Base-by-base conservation (phyloP, 1,284 basidiomycete genomes). In the Austropuccinia psidii region DNA sequence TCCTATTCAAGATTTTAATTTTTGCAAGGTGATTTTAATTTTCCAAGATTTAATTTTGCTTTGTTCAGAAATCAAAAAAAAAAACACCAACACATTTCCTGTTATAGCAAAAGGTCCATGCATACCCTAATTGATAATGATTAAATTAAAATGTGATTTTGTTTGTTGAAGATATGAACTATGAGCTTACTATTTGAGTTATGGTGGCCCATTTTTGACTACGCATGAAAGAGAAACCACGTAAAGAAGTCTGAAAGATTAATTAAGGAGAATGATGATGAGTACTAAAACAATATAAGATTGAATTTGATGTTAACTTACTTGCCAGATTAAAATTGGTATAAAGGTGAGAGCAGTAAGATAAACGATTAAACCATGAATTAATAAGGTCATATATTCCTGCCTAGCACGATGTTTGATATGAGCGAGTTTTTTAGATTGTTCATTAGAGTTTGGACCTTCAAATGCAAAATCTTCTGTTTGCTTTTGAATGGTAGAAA, bases 241-340 rank as follows among this genome's bases (percentile, higher is more conserved):
- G 37, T 17, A 57, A 70, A 31, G 67, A 47, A 7, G 60, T 35
- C 67, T 70, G 24, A 33, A 47, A 21, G 1, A n/a, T 8, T 47
- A 9, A 17, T n/a, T n/a, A 2, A 17, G 21, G 41, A 33, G 11
- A 47, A 27, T 24, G 13, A 29, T 24, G 33, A 21, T 31, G 24
- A 33, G 37, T 21, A 41, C 37, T 21, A 45, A 17, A 8, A 27
- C 11, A 2, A n/a, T 65, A 4, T 9, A 1, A 27, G 7, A 41
- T 19, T 41, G 24, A 67, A 21, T 54, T 35, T 15, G 29, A 15
- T 21, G 57, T 9, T 27, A 11, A 60, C 52, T 47, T 45, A 70
- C 67, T 45, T 70, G 67, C 67, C 67, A 70, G 13, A 57, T 47
- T 55, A 70, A 33, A 21, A 70, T 45, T 2, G 67, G 67, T 0